phyloP scores from a whole-genome alignment of 1,284 basidiomycete species.

The Caloboletus firmus region DNA sequence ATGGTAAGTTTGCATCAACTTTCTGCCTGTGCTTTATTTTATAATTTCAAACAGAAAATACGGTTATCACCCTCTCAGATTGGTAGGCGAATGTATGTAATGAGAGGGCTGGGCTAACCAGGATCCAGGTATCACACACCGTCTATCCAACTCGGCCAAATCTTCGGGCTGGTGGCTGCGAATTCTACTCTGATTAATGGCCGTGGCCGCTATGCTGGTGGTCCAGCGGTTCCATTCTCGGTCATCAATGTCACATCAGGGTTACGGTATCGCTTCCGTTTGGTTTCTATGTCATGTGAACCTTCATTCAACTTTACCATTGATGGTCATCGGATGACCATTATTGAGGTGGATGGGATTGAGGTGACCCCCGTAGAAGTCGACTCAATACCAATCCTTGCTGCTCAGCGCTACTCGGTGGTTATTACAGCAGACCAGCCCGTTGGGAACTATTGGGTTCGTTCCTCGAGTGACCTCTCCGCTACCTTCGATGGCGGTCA shows the following conservation, averaged over 20 bases:
- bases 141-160: slow-evolving; percentile 12
- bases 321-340: slow-evolving; percentile 43
- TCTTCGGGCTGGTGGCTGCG: slow-evolving; percentile 19
- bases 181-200: slow-evolving; percentile 52
- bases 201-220: slow-evolving; percentile 39
- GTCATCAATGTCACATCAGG: slow-evolving; percentile 34
- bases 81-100: slow-evolving; percentile 22
- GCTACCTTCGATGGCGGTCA: slow-evolving; percentile 37
- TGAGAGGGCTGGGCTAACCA: background rate
- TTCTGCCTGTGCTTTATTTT: background rate
- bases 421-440: slow-evolving; percentile 36
- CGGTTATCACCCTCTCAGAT: slow-evolving; percentile 34
- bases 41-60: slow-evolving; percentile 21
- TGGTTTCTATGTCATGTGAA: slow-evolving; percentile 39
- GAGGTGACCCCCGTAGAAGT: slow-evolving; percentile 42
- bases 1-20: slow-evolving; percentile 26
- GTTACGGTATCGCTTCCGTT: slow-evolving; percentile 34
- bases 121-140: slow-evolving; percentile 31
- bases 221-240: slow-evolving; percentile 33
- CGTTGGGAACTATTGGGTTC: slow-evolving; percentile 48
- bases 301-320: slow-evolving; percentile 42
- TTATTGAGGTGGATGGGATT: slow-evolving; percentile 52
- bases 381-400: slow-evolving; percentile 41
- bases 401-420: slow-evolving; percentile 44
- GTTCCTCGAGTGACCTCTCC: slow-evolving; percentile 22